A percentile compares a stretch with the other conserved stretches of the same genome.
phyloP scores from a whole-genome alignment of 2,329 filamentous ascomycete species.

The Xylariaceae sp. region DNA sequence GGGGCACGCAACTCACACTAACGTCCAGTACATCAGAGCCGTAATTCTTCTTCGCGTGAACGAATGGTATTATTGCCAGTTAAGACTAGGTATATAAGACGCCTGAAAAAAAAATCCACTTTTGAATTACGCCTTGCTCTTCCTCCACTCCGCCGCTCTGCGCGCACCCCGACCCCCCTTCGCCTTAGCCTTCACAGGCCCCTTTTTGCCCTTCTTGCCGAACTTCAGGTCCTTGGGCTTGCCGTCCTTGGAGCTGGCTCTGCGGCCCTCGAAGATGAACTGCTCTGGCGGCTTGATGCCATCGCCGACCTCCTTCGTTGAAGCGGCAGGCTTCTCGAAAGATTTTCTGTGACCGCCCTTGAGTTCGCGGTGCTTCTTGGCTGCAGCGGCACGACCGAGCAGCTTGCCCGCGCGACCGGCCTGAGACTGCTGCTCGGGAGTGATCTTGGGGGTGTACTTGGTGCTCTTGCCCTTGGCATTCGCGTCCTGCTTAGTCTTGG shows the following conservation, averaged over 20 bases:
- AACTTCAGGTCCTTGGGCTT: slow-evolving; percentile 58
- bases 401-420: slow-evolving; percentile 70
- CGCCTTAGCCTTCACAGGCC: slow-evolving; percentile 34
- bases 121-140: slow-evolving; percentile 26
- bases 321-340: slow-evolving; percentile 21
- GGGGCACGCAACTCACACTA: no score
- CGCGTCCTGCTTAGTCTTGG: slow-evolving; percentile 33
- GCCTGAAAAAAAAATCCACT: neutral
- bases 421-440: slow-evolving; percentile 63
- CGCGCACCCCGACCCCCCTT: slow-evolving; percentile 16
- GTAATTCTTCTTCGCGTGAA: neutral
- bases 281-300: slow-evolving; percentile 58
- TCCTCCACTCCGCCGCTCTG: slow-evolving; percentile 33
- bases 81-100: neutral
- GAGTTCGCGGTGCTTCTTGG: slow-evolving; percentile 38
- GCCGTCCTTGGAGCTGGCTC: slow-evolving; percentile 62
- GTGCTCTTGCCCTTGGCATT: slow-evolving; percentile 37
- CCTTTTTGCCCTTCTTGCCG: slow-evolving; percentile 49
- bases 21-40: neutral
- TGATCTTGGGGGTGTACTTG: slow-evolving; percentile 64
- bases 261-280: slow-evolving; percentile 76
- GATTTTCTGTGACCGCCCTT: slow-evolving; percentile 27
- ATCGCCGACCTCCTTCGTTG: slow-evolving; percentile 5
- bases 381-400: slow-evolving; percentile 63
- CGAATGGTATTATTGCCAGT: slow-evolving; percentile 5